Base-by-base conservation (phyloP, 1,284 basidiomycete genomes). In the Omphalotus olearius region DNA sequence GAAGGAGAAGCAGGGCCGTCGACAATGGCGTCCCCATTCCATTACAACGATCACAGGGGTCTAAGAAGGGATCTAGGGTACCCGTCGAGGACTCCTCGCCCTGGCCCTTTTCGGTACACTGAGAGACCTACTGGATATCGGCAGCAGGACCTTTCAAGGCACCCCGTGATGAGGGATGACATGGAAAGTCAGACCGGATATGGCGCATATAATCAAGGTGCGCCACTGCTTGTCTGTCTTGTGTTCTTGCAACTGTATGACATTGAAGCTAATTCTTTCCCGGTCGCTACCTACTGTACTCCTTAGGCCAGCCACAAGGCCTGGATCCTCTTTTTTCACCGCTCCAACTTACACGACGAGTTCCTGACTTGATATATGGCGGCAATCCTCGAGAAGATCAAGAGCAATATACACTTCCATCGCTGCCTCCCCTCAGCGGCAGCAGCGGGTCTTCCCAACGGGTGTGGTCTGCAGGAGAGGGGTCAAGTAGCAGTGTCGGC, bases 1-100 rank as follows among this genome's bases (percentile, higher is more conserved):
- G 67, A 74, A 54, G 59, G 57, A 6, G 69, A 71, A 52, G 64
- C 67, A 50, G 66, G 69, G 11, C 64, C 62, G 38, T 69, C 20
- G 13, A 4, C 30, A 3, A 33, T 33, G 30, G 30, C 30, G 13
- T 33, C 30, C 30, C 7, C 30, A 9, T 33, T 33, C 13, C 30
- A 13, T 33, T 33, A 33, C 30, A 33, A 3, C 30, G 30, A 33
- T 33, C 30, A 33, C 7, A 33, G 30, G 9, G 30, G 9, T 13
- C 9, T 33, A 33, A 13, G 30, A 9, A 33, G 30, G 30, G 30
- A 33, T 33, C 30, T 7, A 33, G 30, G 13, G 30, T 33, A 33
- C 30, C 30, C 30, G 9, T 33, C 9, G 13, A 33, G 30, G 7
- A 10, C 30, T 13, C 13, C 30, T 33, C 30, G 30, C 30, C 30